Evolutionary conservation across 345 rosid genomes (phyloP).

Genomic region (Crucihimalaya himalaica): DNA sequence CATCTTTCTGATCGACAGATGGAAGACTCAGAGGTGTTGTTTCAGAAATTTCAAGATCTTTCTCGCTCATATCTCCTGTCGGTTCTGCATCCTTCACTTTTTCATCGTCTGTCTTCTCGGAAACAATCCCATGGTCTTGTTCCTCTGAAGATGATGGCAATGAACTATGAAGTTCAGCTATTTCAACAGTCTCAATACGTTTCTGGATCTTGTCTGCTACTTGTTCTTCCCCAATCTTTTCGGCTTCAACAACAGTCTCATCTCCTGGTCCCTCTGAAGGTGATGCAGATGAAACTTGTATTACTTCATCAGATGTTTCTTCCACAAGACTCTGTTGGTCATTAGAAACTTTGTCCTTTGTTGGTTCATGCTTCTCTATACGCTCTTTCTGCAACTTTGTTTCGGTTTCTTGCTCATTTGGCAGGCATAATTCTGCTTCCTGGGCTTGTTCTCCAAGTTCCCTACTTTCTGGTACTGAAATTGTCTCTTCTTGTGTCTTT

Average conservation of each 20-base stretch:
- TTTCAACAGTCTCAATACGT: background rate
- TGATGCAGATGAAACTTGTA: constrained; percentile 10
- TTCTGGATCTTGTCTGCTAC: constrained; percentile 23
- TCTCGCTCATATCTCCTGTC: background rate
- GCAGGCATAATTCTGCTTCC: constrained; percentile 12
- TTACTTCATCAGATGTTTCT: constrained; percentile 15
- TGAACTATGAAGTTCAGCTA: background rate
- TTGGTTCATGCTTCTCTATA: constrained; percentile 12
- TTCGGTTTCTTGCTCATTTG: constrained; percentile 13
- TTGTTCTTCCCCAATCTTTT: constrained; percentile 16
- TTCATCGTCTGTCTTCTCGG: background rate
- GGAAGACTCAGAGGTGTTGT: constrained; percentile 11
- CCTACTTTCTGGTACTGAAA: constrained; percentile 7
- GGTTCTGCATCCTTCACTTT: constrained; percentile 11
- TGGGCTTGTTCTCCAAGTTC: background rate
- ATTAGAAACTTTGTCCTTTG: background rate
- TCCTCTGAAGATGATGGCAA: constrained; percentile 5
- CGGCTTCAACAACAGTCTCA: background rate
- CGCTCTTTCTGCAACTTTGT: constrained; percentile 3
- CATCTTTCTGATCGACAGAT: background rate
- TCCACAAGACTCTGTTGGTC: constrained; percentile 12
- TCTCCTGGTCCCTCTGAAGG: constrained; percentile 3
- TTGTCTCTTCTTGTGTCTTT: constrained; percentile 20
- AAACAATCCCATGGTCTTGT: background rate
- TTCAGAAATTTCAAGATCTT: constrained; percentile 6